These are phyloP conservation scores for Cystobasidium onofrii DNA, from an alignment of 768 basidiomycete genomes.

Conservation along the genomic window DNA sequence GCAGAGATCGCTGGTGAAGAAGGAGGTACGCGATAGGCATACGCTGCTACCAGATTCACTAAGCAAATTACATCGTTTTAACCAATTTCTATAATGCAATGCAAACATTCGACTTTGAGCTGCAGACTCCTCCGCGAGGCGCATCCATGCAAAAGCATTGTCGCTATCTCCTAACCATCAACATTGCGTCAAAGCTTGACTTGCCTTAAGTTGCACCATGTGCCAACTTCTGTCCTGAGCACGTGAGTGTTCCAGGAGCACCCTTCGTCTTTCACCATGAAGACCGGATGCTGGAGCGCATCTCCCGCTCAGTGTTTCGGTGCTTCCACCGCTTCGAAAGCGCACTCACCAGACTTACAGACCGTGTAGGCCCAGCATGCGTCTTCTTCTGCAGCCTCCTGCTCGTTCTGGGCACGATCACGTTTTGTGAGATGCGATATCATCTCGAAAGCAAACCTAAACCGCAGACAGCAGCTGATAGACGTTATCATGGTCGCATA, in stretches of 20 bases:
- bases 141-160: too few species aligned
- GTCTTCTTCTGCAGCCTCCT: constrained; percentile 69
- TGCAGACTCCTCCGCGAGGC: too few species aligned
- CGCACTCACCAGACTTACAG: constrained; percentile 53
- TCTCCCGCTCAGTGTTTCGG: constrained; percentile 17
- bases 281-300: constrained; percentile 10
- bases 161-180: too few species aligned
- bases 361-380: constrained; percentile 85
- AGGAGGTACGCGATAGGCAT: too few species aligned
- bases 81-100: too few species aligned
- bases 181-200: too few species aligned
- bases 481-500: neutral
- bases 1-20: too few species aligned
- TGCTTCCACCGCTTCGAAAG: constrained; percentile 32
- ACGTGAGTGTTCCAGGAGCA: neutral
- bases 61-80: too few species aligned
- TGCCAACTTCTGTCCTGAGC: too few species aligned
- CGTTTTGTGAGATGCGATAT: constrained; percentile 63
- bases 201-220: too few species aligned
- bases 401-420: constrained; percentile 59
- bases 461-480: neutral
- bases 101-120: too few species aligned
- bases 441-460: neutral
- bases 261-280: neutral
- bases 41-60: too few species aligned